Base-by-base conservation (phyloP, 768 basidiomycete genomes). In the Lyophyllum shimeji region DNA sequence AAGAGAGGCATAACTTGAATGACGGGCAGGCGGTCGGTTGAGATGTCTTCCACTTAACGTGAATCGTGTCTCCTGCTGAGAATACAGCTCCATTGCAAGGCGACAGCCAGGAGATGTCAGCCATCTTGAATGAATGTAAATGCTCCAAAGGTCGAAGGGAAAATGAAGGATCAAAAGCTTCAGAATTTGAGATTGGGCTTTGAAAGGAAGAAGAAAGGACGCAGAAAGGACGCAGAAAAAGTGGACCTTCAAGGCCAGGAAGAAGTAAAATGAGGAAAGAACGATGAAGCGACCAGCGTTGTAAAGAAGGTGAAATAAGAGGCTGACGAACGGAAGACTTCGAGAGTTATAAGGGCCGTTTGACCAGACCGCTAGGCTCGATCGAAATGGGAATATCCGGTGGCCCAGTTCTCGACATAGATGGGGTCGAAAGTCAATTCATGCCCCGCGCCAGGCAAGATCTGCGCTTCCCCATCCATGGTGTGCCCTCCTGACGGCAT, bases 1-100 rank as follows among this genome's bases (percentile, higher is more conserved):
- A 52, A 2, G 56, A 56, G 6, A 43, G 48, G 46, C 64, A 69
- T n/a, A 69, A 47, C 34, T 45, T 59, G 43, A 67, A 63, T 8
- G 59, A 61, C 11, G 62, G 59, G 21, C 55, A 55, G 23, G 59
- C 60, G 12, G 50, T 31, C 8, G 58, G 50, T 15, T 42, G 21
- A 1, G 56, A 48, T 2, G 62, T 43, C 40, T 54, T 63, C 63
- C 63, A 69, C 45, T 51, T 56, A 29, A 61, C 62, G 34, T 53
- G 29, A 6, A 65, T 58, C 34, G 49, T 55, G 18, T 66, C 59
- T 11, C 63, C 67, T 33, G 59, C 48, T 11, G 55, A 33, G 24
- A 57, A 62, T 23, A 52, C 53, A 34, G 60, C 29, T 15, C 55
- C 53, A 46, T 61, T 50, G 3, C 29, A 8, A 47, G 63, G 53